A percentile compares a stretch with the other conserved stretches of the same genome.
phyloP scores from a whole-genome alignment of 2,329 filamentous ascomycete species.

The Apiospora hydei region DNA sequence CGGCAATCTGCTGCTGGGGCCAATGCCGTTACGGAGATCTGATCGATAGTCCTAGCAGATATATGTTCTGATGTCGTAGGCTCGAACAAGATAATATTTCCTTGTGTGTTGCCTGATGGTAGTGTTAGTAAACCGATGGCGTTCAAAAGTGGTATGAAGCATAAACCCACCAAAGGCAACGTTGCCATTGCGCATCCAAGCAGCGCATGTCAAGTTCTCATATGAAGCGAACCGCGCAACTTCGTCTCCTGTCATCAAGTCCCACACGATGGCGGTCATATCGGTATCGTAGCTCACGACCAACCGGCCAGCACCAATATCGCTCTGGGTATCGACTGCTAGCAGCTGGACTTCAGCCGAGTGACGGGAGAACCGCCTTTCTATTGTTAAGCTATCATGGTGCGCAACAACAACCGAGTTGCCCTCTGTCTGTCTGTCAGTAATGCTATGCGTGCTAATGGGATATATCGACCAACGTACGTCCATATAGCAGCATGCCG shows the following conservation, averaged over 20 bases:
- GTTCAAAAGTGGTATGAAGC: conserved; percentile 24
- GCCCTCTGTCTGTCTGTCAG: conserved; percentile 59
- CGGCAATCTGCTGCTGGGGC: conserved; percentile 89
- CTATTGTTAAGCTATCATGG: conserved; percentile 90
- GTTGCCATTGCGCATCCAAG: conserved; percentile 98
- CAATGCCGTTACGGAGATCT: conserved; percentile 92
- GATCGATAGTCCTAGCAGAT: conserved; percentile 85
- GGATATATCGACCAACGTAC: conserved; percentile 37
- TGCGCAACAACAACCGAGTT: conserved; percentile 85
- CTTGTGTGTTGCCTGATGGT: conserved; percentile 81
- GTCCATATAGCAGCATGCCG: conserved; percentile 87
- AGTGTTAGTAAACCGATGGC: conserved; percentile 34
- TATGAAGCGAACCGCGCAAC: conserved; percentile 92
- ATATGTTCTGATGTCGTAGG: conserved; percentile 92
- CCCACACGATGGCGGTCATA: conserved; percentile 95
- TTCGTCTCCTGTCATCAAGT: conserved; percentile 89
- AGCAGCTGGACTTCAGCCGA: conserved; percentile 84
- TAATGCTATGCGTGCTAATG: not conserved
- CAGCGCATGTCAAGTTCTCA: conserved; percentile 81
- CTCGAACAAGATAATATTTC: conserved; percentile 93
- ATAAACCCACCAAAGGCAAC: conserved; percentile 84
- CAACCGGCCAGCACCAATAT: conserved; percentile 81
- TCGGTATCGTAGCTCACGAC: conserved; percentile 93
- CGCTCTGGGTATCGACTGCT: conserved; percentile 89
- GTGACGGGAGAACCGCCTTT: conserved; percentile 85